Evolutionary conservation across 1,284 basidiomycete genomes (phyloP).

Genomic region (Melampsora larici-populina): DNA sequence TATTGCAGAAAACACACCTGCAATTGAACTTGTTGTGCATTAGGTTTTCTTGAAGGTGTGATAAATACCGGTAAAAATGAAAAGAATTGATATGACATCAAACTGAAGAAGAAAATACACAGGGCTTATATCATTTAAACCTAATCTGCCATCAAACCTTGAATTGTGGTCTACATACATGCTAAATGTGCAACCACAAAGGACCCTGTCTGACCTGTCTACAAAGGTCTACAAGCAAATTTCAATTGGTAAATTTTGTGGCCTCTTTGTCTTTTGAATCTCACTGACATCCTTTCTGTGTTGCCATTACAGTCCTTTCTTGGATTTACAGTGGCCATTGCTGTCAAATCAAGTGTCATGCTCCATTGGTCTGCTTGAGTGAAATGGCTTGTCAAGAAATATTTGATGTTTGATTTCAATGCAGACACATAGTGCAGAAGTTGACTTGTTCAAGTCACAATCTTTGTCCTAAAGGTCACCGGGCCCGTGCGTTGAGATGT

Average conservation of each 20-base stretch:
- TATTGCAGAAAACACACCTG: slow-evolving; percentile 37
- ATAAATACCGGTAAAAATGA: slow-evolving; percentile 16
- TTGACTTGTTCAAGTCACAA: slow-evolving; percentile 28
- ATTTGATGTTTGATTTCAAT: slow-evolving; percentile 26
- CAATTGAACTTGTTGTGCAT: slow-evolving; percentile 30
- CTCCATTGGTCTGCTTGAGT: slow-evolving; percentile 27
- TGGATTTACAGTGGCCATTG: slow-evolving; percentile 14
- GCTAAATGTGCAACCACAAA: slow-evolving; percentile 33
- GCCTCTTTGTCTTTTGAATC: neutral
- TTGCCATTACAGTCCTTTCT: neutral
- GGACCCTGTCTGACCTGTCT: slow-evolving; percentile 29
- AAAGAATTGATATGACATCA: slow-evolving; percentile 10
- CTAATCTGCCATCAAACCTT: slow-evolving; percentile 31
- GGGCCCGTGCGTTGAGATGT: slow-evolving; percentile 20
- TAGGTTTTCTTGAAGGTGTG: slow-evolving; percentile 35
- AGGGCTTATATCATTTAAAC: slow-evolving; percentile 30
- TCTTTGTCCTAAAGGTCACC: slow-evolving; percentile 22
- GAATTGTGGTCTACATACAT: slow-evolving; percentile 33
- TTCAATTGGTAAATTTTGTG: slow-evolving; percentile 30
- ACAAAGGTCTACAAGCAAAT: slow-evolving; percentile 13
- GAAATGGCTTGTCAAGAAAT: slow-evolving; percentile 20
- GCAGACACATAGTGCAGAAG: slow-evolving; percentile 25
- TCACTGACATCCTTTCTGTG: neutral
- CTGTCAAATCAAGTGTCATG: slow-evolving; percentile 37
- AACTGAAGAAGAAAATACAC: slow-evolving; percentile 29